Percentiles rank a stretch among this genome's conserved stretches.
phyloP scores from a whole-genome alignment of 805 yeast species.

The Metschnikowia lochheadii region DNA sequence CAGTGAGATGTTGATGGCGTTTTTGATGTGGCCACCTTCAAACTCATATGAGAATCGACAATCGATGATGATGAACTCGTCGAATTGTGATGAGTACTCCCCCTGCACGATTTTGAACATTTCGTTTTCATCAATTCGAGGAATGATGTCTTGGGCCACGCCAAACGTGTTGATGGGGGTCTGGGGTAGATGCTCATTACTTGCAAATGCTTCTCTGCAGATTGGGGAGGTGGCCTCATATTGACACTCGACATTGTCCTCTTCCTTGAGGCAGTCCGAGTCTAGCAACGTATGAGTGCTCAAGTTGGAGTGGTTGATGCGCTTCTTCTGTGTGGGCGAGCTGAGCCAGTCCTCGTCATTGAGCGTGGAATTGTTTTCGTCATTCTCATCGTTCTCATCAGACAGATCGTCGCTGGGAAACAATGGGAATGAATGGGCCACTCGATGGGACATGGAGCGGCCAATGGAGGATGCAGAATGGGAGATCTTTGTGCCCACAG shows the following conservation, averaged over 20 bases:
- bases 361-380: conserved; percentile 16
- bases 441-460: conserved; percentile 9
- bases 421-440: conserved; percentile 9
- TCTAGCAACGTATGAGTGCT: conserved; percentile 3
- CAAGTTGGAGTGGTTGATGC: conserved; percentile 3
- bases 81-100: conserved; percentile 44
- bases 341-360: conserved; percentile 18
- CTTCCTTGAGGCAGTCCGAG: neutral
- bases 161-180: conserved; percentile 28
- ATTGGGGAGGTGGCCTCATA: neutral
- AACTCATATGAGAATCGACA: conserved; percentile 92
- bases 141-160: conserved; percentile 54
- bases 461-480: conserved; percentile 13
- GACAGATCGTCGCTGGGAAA: conserved; percentile 10
- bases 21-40: conserved; percentile 86
- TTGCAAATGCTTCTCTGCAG: conserved; percentile 9
- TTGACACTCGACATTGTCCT: neutral
- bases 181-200: conserved; percentile 30
- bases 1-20: conserved; percentile 74
- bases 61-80: conserved; percentile 63
- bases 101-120: conserved; percentile 58
- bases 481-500: conserved; percentile 13
- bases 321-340: conserved; percentile 16
- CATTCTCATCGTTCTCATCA: conserved; percentile 11
- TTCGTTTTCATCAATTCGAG: conserved; percentile 59